These are phyloP conservation scores for Yarrowia deformans DNA, from an alignment of 805 yeast genomes.

Conservation along the genomic window DNA sequence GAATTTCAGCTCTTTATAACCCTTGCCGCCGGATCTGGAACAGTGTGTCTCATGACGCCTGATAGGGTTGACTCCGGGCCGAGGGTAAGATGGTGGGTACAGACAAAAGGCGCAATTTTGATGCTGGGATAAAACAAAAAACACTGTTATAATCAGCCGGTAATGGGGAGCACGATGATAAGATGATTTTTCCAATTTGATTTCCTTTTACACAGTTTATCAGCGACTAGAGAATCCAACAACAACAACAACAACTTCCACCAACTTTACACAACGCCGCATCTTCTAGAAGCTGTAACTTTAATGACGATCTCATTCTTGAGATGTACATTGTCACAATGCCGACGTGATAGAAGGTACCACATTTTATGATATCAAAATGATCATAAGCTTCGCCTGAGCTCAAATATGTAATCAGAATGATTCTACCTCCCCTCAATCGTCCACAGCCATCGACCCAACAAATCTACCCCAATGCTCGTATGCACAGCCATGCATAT, in stretches of 20 bases:
- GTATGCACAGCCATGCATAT: slow-evolving; percentile 30
- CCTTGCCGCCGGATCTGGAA: not conserved
- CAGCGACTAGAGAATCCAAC: too few species aligned
- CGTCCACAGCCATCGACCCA: not conserved
- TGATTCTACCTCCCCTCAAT: too few species aligned
- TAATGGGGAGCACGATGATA: not conserved
- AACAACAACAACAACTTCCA: not conserved
- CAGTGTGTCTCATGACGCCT: not conserved
- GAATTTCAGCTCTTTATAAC: not conserved
- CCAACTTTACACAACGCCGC: not conserved
- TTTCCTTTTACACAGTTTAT: too few species aligned
- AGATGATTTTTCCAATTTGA: too few species aligned
- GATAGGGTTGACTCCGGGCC: slow-evolving; percentile 8
- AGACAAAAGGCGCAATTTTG: not conserved
- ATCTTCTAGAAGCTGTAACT: slow-evolving; percentile 2
- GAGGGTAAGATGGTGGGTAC: not conserved
- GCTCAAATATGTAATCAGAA: not conserved
- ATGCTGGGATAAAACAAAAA: not conserved
- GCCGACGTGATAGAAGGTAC: not conserved
- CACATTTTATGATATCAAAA: not conserved
- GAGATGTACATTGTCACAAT: not conserved
- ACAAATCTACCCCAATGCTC: not conserved
- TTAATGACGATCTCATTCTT: not conserved
- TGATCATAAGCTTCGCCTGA: too few species aligned
- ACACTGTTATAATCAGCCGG: not conserved